Percentiles rank a stretch among this genome's conserved stretches.
These are phyloP conservation scores for Eucalyptus pumila DNA, from an alignment of 345 rosid species.

Conservation along the genomic window DNA sequence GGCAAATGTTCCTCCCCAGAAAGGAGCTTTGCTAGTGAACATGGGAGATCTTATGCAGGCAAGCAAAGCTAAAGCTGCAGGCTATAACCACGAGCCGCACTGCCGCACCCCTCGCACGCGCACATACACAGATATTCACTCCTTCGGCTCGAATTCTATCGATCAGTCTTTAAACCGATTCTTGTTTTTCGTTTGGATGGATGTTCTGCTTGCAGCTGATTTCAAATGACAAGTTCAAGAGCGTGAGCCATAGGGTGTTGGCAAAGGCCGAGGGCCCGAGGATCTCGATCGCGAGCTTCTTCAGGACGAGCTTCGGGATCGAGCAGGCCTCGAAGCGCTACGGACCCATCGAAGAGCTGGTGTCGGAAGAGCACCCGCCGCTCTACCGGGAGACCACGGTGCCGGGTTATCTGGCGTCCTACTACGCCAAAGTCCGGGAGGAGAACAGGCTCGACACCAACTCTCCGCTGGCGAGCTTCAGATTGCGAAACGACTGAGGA, in stretches of 20 bases:
- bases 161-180: neutral
- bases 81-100: neutral
- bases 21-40: neutral
- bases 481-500: neutral
- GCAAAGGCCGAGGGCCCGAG: neutral
- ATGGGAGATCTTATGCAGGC: neutral
- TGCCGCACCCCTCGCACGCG: neutral
- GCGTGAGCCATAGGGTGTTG: neutral
- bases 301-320: neutral
- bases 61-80: neutral
- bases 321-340: neutral
- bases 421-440: constrained; percentile 3
- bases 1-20: neutral
- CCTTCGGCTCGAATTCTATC: neutral
- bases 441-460: neutral
- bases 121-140: neutral
- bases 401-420: constrained; percentile 1
- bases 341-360: constrained; percentile 24
- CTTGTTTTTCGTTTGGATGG: neutral
- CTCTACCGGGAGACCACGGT: constrained; percentile 18
- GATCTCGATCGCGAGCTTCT: neutral
- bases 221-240: neutral
- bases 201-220: neutral
- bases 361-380: constrained; percentile 13
- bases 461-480: neutral